Conservation (phyloP, 2,329 filamentous ascomycete genomes). For the Nigrospora oryzae region DNA sequence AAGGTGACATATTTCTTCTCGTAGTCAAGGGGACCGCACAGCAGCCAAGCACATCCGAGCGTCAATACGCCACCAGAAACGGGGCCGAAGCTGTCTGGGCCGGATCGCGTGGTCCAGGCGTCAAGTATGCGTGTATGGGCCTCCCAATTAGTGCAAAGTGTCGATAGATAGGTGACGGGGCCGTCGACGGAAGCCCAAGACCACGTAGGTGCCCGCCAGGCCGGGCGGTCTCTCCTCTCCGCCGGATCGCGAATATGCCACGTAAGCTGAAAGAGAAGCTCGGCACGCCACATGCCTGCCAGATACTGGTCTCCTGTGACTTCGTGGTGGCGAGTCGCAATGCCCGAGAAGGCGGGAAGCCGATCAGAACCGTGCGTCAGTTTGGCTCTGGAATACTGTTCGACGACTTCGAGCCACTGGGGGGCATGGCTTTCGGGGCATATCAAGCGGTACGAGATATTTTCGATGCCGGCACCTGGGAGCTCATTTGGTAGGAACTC, state of each 20-base stretch:
- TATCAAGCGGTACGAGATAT: not conserved
- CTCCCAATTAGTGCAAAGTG: no score
- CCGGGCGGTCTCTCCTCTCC: not conserved
- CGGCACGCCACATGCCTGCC: not conserved
- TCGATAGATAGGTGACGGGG: no score
- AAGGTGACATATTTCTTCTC: no score
- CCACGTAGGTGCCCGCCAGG: not conserved
- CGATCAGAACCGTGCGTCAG: not conserved
- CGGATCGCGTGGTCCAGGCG: not conserved
- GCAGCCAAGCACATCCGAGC: not conserved
- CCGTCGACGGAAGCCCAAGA: conserved; percentile 1
- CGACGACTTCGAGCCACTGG: not conserved
- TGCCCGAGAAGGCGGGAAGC: not conserved
- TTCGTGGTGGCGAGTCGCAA: not conserved
- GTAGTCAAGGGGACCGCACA: not conserved
- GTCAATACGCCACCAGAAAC: not conserved
- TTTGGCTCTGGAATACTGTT: not conserved
- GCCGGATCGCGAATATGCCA: not conserved
- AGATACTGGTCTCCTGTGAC: not conserved
- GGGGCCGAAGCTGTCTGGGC: not conserved
- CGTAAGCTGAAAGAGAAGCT: not conserved
- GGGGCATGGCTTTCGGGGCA: not conserved
- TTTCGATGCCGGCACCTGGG: not conserved
- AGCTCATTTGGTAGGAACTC: not conserved
- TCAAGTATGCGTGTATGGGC: not conserved